Conservation (phyloP, 129 eudicot genomes). For the Chrysanthemum makinoi region DNA sequence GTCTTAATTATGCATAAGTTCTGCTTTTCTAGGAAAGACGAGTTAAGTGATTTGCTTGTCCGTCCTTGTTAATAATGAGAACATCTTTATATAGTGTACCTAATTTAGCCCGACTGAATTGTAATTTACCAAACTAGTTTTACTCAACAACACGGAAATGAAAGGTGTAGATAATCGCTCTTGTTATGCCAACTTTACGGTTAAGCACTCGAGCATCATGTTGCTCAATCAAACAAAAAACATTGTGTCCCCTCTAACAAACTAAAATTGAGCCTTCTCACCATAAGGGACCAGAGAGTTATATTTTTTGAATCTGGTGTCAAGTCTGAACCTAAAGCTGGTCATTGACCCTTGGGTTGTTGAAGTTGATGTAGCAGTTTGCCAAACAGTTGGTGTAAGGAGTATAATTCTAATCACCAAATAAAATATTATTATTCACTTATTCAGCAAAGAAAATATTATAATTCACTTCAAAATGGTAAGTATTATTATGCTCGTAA, state of each 20-base stretch:
- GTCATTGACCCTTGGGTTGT: slow-evolving; percentile 57
- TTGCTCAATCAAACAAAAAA: too few relatives aligned
- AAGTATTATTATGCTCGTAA: slow-evolving; percentile 28
- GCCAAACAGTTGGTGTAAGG: slow-evolving; percentile 24
- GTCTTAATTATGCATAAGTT: neutral
- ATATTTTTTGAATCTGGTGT: slow-evolving; percentile 47
- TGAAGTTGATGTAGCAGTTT: slow-evolving; percentile 50
- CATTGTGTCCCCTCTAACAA: too few relatives aligned
- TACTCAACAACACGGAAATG: too few relatives aligned
- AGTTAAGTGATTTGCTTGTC: too few relatives aligned
- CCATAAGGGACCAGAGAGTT: slow-evolving; percentile 53
- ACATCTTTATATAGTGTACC: too few relatives aligned
- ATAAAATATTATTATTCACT: slow-evolving; percentile 14
- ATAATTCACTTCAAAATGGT: slow-evolving; percentile 25
- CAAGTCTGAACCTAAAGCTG: slow-evolving; percentile 56
- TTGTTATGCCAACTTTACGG: too few relatives aligned
- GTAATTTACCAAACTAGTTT: too few relatives aligned
- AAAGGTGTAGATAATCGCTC: too few relatives aligned
- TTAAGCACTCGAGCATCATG: too few relatives aligned
- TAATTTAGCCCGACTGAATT: too few relatives aligned
- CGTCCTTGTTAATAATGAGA: too few relatives aligned
- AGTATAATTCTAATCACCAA: slow-evolving; percentile 3
- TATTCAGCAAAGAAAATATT: slow-evolving; percentile 25
- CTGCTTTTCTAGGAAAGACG: neutral
- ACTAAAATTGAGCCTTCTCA: too few relatives aligned